Evolutionary conservation across 2,329 filamentous ascomycete genomes (phyloP).

Genomic region (Orbilia javanica): DNA sequence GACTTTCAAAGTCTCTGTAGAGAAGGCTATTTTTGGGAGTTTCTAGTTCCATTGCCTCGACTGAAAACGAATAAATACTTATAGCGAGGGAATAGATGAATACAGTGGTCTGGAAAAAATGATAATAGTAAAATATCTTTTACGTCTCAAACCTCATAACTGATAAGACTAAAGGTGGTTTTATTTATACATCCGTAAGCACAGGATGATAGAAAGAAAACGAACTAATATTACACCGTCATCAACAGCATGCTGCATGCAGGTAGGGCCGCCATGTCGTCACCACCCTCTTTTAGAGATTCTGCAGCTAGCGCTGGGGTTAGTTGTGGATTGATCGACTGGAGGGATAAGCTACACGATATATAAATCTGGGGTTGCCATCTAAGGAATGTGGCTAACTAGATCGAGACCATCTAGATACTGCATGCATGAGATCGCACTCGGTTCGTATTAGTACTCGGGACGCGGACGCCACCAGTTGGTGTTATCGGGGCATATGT

Average conservation of each 20-base stretch:
- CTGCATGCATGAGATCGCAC: neutral
- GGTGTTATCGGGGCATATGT: too few relatives aligned
- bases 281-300: neutral
- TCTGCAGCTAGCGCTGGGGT: too few relatives aligned
- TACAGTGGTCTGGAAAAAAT: too few relatives aligned
- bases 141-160: too few relatives aligned
- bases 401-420: neutral
- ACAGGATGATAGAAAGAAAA: too few relatives aligned
- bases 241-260: too few relatives aligned
- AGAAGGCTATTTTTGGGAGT: slow-evolving; percentile 65
- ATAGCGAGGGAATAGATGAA: too few relatives aligned
- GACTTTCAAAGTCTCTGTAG: slow-evolving; percentile 69
- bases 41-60: neutral
- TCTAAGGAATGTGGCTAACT: neutral
- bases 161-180: too few relatives aligned
- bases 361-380: neutral
- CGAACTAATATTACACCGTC: too few relatives aligned
- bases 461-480: neutral
- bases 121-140: too few relatives aligned
- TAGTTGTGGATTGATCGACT: neutral
- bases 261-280: too few relatives aligned
- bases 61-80: neutral
- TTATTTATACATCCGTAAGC: too few relatives aligned
- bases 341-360: neutral
- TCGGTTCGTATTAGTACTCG: neutral